Conservation (phyloP, 805 yeast species). For the Tetrapisispora namnaoensis region DNA sequence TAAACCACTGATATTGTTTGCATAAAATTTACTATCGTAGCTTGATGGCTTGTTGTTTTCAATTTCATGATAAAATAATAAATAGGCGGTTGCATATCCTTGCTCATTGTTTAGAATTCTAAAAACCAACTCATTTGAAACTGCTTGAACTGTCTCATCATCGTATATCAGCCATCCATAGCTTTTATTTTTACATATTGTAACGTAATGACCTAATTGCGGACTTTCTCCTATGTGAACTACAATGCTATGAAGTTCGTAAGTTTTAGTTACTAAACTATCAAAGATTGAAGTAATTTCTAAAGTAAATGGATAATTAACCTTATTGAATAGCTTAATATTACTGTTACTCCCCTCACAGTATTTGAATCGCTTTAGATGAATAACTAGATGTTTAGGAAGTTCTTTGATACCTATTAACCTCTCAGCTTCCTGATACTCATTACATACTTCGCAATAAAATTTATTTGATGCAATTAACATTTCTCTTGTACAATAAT, state of each 20-base stretch:
- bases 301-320: conserved; percentile 66
- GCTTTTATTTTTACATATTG: conserved; percentile 67
- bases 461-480: conserved; percentile 82
- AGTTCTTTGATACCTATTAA: conserved; percentile 69
- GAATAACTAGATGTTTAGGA: conserved; percentile 73
- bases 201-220: conserved; percentile 91
- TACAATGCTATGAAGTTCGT: conserved; percentile 76
- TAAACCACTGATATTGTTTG: conserved; percentile 17
- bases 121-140: conserved; percentile 71
- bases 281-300: conserved; percentile 47
- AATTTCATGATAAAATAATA: conserved; percentile 65
- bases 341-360: conserved; percentile 70
- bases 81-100: conserved; percentile 84
- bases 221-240: conserved; percentile 98
- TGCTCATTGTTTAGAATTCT: conserved; percentile 82
- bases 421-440: conserved; percentile 89
- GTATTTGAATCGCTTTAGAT: conserved; percentile 85
- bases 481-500: conserved; percentile 73
- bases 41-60: no score
- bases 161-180: conserved; percentile 89
- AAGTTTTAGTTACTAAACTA: conserved; percentile 39
- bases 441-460: conserved; percentile 82
- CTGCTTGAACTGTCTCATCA: conserved; percentile 87
- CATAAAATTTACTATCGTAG: conserved; percentile 4
- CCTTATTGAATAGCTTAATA: conserved; percentile 77